phyloP scores from a whole-genome alignment of 2,329 filamentous ascomycete genomes.

The Neonectria coccinea region DNA sequence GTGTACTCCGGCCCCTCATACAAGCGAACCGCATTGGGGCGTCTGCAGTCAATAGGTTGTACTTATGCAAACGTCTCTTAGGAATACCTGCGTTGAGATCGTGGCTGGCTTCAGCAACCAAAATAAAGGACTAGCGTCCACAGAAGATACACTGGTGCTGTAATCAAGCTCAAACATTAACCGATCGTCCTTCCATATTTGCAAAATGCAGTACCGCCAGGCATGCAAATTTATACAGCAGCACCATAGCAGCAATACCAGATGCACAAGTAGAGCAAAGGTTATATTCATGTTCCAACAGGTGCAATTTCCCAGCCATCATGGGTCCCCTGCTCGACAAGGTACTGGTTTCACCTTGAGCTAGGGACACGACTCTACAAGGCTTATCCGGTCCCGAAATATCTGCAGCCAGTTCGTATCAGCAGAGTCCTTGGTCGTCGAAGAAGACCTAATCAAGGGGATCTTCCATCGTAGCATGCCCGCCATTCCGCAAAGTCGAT shows the following conservation, averaged over 20 bases:
- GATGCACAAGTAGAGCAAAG: conserved; percentile 25
- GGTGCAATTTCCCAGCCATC: conserved; percentile 42
- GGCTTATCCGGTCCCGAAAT: conserved; percentile 16
- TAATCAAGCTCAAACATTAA: not conserved
- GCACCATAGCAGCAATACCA: conserved; percentile 8
- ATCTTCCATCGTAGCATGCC: conserved; percentile 8
- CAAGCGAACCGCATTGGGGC: not conserved
- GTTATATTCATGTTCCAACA: conserved; percentile 40
- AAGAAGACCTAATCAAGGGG: not conserved
- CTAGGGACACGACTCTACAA: conserved; percentile 23
- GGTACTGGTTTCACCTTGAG: conserved; percentile 38
- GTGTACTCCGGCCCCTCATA: not conserved
- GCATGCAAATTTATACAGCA: conserved; percentile 12
- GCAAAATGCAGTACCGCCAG: not conserved
- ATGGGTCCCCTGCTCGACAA: conserved; percentile 37
- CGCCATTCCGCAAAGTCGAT: not conserved
- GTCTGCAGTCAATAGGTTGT: not conserved
- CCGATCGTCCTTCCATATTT: conserved; percentile 1
- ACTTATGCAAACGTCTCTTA: not conserved
- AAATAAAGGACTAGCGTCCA: conserved; percentile 3
- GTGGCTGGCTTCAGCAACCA: not conserved
- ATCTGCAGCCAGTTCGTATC: conserved; percentile 11
- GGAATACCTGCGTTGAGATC: not conserved
- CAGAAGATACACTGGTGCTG: not conserved
- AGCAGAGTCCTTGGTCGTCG: conserved; percentile 11